Percentiles rank a stretch among this genome's conserved stretches.
phyloP scores from a whole-genome alignment of 805 yeast species.

The Starmerella tilneyi region DNA sequence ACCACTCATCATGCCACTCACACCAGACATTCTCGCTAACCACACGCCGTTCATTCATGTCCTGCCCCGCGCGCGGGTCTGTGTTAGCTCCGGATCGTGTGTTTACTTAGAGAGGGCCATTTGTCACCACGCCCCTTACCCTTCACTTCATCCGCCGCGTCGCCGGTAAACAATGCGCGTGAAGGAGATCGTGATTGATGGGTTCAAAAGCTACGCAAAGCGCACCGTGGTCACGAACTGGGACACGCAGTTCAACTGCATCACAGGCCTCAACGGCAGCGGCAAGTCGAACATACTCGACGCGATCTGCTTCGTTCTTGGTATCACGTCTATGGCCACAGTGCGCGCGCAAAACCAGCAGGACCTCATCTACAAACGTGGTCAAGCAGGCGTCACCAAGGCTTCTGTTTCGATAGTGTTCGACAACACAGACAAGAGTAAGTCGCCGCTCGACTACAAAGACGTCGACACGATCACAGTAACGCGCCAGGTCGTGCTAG shows the following conservation, averaged over 20 bases:
- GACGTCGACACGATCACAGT: constrained; percentile 60
- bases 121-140: constrained; percentile 2
- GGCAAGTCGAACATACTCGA: constrained; percentile 95
- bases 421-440: constrained; percentile 65
- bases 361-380: constrained; percentile 90
- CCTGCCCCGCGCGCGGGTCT: too few relatives aligned
- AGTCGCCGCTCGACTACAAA: constrained; percentile 82
- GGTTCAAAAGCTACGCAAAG: constrained; percentile 94
- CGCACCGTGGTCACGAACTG: constrained; percentile 91
- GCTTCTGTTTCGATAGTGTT: constrained; percentile 95
- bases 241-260: constrained; percentile 96
- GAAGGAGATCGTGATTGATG: constrained; percentile 94
- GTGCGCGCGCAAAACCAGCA: constrained; percentile 89
- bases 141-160: neutral
- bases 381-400: constrained; percentile 95
- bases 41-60: too few relatives aligned
- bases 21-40: too few relatives aligned
- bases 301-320: constrained; percentile 96
- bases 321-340: constrained; percentile 87
- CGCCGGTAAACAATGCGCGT: constrained; percentile 51
- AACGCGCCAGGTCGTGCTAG: constrained; percentile 80
- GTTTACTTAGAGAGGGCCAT: neutral
- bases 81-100: too few relatives aligned
- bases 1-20: too few relatives aligned
- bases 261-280: constrained; percentile 94